Base-by-base conservation (phyloP, 345 rosid genomes). In the Zanthoxylum bungeanum region DNA sequence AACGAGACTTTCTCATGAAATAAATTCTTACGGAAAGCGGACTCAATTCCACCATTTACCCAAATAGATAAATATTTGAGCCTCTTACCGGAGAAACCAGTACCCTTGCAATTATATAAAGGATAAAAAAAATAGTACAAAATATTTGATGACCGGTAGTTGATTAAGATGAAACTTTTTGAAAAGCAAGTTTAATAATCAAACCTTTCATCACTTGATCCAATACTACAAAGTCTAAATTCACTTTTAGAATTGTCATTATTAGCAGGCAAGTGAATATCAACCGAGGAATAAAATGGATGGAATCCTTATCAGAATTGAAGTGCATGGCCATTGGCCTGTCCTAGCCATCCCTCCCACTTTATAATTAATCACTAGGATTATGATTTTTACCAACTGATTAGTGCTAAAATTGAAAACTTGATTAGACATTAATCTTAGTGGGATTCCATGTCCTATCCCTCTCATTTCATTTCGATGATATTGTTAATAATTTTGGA, bases 301-400 rank as follows among this genome's bases (percentile, higher is more conserved):
- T 19, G 21, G 34, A 39, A 22, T 66, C 71, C 50, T 62, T 51
- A 71, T 52, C 68, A 62, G 2, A 37, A 67, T 21, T 21, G 0
- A n/a, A 17, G 73, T 44, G 68, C 55, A 16, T 2, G 7, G 3
- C 36, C 4, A 56, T 57, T 30, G 61, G 61, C 11, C 36, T 31
- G 31, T 10, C 61, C 61, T 17, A 16, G 5, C 47, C 4, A 10
- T 42, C 16, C 39, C 27, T 24, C 14, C 64, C 69, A 68, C 33
- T 36, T 57, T 10, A 6, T 2, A 25, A 9, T 63, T 24, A 49
- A 68, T 60, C 39, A 33, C 14, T 11, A 17, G 51, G 81, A 79
- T 77, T 22, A 61, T 22, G 79, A 79, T 76, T 76, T 71, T 74
- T 76, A 82, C 77, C 79, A 16, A 74, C 72, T 71, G 14, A 70